These are phyloP conservation scores for Trichoderma guizhouense DNA, from an alignment of 2,329 filamentous ascomycete genomes.

Conservation along the genomic window DNA sequence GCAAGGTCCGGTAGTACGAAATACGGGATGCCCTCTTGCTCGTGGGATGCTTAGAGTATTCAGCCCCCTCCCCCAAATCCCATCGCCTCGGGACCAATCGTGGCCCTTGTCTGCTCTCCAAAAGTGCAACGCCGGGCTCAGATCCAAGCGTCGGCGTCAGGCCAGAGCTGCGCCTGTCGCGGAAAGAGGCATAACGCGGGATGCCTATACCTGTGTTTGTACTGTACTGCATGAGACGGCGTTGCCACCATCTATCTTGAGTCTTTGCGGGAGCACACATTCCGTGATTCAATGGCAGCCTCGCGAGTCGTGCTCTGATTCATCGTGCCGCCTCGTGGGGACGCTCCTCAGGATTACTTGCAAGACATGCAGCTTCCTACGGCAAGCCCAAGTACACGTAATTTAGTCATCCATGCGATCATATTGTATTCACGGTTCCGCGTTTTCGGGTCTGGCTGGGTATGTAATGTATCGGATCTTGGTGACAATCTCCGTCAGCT, in stretches of 20 bases:
- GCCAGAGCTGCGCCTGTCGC: not conserved
- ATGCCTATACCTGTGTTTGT: not conserved
- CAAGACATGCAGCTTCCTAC: not conserved
- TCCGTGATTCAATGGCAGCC: not conserved
- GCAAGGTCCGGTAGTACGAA: not conserved
- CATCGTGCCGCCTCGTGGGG: not conserved
- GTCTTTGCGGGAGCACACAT: not conserved
- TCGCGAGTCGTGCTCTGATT: not conserved
- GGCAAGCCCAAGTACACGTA: not conserved
- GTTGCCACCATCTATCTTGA: not conserved
- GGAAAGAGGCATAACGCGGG: not conserved
- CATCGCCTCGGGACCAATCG: constrained; percentile 5
- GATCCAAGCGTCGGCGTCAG: not conserved
- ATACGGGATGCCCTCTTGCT: not conserved
- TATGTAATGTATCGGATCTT: not conserved
- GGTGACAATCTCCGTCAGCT: not conserved
- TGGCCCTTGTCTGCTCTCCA: not conserved
- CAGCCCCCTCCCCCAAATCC: not conserved
- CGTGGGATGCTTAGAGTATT: not conserved
- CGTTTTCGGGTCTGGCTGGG: not conserved
- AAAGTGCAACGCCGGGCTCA: not conserved
- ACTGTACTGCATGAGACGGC: not conserved
- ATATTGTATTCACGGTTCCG: not conserved
- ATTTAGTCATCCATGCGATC: no score
- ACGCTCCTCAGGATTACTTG: not conserved